Evolutionary conservation across 2,329 filamentous ascomycete genomes (phyloP).

Genomic region (Keithomyces neogunnii): DNA sequence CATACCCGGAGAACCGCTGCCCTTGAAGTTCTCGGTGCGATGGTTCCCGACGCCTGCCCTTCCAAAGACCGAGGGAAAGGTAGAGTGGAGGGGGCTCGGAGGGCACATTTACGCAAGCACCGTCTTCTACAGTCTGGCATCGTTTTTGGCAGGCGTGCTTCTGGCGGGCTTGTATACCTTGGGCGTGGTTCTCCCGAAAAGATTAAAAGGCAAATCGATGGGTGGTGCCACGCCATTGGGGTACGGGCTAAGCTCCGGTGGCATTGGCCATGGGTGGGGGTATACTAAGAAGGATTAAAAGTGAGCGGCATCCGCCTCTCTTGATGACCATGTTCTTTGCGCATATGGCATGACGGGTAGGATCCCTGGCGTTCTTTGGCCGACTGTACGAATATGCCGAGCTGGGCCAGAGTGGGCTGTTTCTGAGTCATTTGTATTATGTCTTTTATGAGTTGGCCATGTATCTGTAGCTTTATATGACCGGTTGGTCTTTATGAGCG

Average conservation of each 20-base stretch:
- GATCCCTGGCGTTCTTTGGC: conserved; percentile 1
- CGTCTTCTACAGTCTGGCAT: conserved; percentile 52
- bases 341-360: not conserved
- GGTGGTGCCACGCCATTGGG: conserved; percentile 51
- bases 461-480: not conserved
- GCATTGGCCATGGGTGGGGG: conserved; percentile 50
- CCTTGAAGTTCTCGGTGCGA: conserved; percentile 68
- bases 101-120: conserved; percentile 57
- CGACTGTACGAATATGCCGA: not conserved
- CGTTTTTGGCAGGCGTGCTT: conserved; percentile 47
- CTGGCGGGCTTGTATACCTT: conserved; percentile 52
- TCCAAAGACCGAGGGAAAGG: conserved; percentile 56
- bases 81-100: conserved; percentile 58
- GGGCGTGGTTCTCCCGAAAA: conserved; percentile 47
- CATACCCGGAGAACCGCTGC: conserved; percentile 79
- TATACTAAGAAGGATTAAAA: conserved; percentile 36
- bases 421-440: not conserved
- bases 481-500: not conserved
- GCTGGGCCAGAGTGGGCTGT: not conserved
- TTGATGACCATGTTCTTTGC: not conserved
- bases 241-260: conserved; percentile 37
- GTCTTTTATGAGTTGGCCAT: not conserved
- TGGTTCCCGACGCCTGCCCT: conserved; percentile 76
- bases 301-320: not conserved
- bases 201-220: conserved; percentile 40